Percentiles rank a stretch among this genome's conserved stretches.
phyloP scores from a whole-genome alignment of 495 filamentous ascomycete species.

The Daldinia concentrica region DNA sequence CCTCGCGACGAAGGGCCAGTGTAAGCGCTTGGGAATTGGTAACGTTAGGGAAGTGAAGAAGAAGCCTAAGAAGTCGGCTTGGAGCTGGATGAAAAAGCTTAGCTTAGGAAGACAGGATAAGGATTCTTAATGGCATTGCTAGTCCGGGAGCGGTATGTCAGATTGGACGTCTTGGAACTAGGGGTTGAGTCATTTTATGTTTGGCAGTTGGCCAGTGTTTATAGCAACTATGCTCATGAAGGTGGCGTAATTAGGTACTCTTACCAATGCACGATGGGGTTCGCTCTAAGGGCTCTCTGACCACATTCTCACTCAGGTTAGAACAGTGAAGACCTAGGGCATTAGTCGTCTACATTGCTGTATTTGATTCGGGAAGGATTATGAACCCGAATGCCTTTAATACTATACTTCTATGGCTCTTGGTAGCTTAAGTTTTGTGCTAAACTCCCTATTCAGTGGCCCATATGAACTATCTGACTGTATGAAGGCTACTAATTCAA shows the following conservation, averaged over 20 bases:
- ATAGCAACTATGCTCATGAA: background rate
- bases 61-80: background rate
- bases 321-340: too few relatives aligned
- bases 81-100: background rate
- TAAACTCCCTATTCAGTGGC: too few relatives aligned
- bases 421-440: too few relatives aligned
- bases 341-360: too few relatives aligned
- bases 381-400: too few relatives aligned
- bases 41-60: constrained; percentile 1
- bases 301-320: too few relatives aligned
- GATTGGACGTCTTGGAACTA: background rate
- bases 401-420: too few relatives aligned
- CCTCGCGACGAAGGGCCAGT: constrained; percentile 3
- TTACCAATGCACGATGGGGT: too few relatives aligned
- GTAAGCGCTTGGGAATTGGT: constrained; percentile 6
- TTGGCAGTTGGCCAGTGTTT: background rate
- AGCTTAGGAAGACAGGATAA: background rate
- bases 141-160: background rate
- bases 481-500: background rate
- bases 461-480: too few relatives aligned
- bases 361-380: too few relatives aligned
- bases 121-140: background rate
- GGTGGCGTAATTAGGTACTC: background rate
- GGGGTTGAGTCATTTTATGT: background rate
- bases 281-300: too few relatives aligned